Percentiles rank a stretch among this genome's conserved stretches.
Conservation (phyloP, 2,329 filamentous ascomycete species). For the Coniochaeta hoffmannii region DNA sequence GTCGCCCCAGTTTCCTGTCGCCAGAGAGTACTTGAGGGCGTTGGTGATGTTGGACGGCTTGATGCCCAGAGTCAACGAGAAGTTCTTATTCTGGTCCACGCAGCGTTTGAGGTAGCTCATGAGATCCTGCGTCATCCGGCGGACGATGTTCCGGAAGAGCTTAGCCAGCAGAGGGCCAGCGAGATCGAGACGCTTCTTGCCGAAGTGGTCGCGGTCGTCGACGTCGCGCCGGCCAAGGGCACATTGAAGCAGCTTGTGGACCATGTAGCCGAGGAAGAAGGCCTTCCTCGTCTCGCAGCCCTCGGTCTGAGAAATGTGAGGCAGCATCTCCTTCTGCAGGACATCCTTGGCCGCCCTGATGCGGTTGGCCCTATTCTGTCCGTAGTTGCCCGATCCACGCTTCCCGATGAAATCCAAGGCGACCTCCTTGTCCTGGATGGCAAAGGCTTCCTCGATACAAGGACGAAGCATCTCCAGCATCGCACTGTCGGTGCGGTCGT, state of each 20-base stretch:
- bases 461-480: slow-evolving; percentile 98
- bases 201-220: slow-evolving; percentile 97
- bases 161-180: slow-evolving; percentile 93
- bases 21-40: slow-evolving; percentile 91
- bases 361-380: slow-evolving; percentile 76
- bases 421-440: slow-evolving; percentile 90
- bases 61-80: slow-evolving; percentile 84
- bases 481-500: slow-evolving; percentile 87
- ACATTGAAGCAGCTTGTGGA: slow-evolving; percentile 89
- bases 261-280: slow-evolving; percentile 98
- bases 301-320: slow-evolving; percentile 91
- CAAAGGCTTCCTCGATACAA: slow-evolving; percentile 93
- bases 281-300: slow-evolving; percentile 94
- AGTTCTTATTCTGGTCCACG: slow-evolving; percentile 81
- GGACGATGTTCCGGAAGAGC: slow-evolving; percentile 86
- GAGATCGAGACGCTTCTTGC: slow-evolving; percentile 95
- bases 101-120: slow-evolving; percentile 87
- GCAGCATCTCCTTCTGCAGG: slow-evolving; percentile 92
- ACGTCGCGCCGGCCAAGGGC: slow-evolving; percentile 87
- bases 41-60: slow-evolving; percentile 89
- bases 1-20: slow-evolving; percentile 98
- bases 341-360: slow-evolving; percentile 89
- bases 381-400: slow-evolving; percentile 66
- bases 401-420: slow-evolving; percentile 94
- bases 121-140: slow-evolving; percentile 84